A percentile compares a stretch with the other conserved stretches of the same genome.
phyloP scores from a whole-genome alignment of 345 rosid species.

The Camelina hispida region DNA sequence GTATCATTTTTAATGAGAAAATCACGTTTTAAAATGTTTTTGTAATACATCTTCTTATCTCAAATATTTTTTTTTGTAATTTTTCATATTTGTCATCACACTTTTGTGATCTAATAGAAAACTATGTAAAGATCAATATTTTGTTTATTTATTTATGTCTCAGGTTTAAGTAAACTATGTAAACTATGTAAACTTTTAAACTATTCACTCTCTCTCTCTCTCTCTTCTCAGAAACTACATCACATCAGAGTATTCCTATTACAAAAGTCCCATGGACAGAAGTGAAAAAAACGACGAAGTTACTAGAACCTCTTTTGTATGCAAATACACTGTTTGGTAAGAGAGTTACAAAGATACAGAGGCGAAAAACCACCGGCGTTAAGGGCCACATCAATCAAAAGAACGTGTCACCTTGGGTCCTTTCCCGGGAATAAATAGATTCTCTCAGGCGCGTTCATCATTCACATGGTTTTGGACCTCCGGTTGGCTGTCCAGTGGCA shows the following conservation, averaged over 20 bases:
- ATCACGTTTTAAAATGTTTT: too few species aligned
- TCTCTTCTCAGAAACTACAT: constrained; percentile 22
- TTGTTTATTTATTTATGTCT: too few species aligned
- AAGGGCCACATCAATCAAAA: constrained; percentile 28
- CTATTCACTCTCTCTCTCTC: neutral
- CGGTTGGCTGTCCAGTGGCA: constrained; percentile 91
- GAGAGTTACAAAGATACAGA: constrained; percentile 24
- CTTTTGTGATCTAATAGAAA: too few species aligned
- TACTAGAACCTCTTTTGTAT: too few species aligned
- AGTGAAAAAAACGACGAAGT: neutral
- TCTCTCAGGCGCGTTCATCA: constrained; percentile 60
- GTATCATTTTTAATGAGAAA: too few species aligned
- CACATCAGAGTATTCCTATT: constrained; percentile 28
- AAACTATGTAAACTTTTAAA: neutral
- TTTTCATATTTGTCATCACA: too few species aligned
- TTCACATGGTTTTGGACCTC: constrained; percentile 63
- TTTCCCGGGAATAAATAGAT: constrained; percentile 25
- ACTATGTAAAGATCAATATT: too few species aligned
- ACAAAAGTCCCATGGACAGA: constrained; percentile 24
- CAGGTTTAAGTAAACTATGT: too few species aligned
- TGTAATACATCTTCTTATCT: too few species aligned
- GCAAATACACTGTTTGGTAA: constrained; percentile 22
- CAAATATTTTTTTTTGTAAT: too few species aligned
- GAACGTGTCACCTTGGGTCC: constrained; percentile 14
- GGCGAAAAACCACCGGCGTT: neutral